phyloP scores from a whole-genome alignment of 129 eudicot species.

The Escallonia herrerae region DNA sequence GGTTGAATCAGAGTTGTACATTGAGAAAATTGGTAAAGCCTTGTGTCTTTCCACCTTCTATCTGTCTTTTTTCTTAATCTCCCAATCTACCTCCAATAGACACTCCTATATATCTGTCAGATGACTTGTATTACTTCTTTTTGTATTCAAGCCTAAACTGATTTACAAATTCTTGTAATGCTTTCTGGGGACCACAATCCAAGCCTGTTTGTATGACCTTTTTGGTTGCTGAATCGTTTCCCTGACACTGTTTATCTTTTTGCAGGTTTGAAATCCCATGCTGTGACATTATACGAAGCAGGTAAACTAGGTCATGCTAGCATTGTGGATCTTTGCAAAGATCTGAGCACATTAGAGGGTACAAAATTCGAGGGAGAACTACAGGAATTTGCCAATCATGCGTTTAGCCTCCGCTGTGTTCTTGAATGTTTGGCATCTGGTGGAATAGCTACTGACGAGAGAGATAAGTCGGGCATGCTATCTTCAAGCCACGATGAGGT shows the following conservation, averaged over 20 bases:
- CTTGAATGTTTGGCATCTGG: slow-evolving; percentile 89
- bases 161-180: too few species aligned
- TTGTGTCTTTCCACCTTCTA: too few species aligned
- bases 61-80: too few species aligned
- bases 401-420: slow-evolving; percentile 87
- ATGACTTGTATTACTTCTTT: too few species aligned
- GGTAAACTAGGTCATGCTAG: slow-evolving; percentile 94
- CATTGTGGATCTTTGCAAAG: slow-evolving; percentile 92
- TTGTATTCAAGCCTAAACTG: too few species aligned
- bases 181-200: too few species aligned
- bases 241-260: slow-evolving; percentile 10
- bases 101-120: too few species aligned
- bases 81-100: too few species aligned
- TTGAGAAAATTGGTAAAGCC: too few species aligned
- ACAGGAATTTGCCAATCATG: slow-evolving; percentile 98
- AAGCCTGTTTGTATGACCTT: too few species aligned
- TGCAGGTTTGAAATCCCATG: slow-evolving; percentile 94
- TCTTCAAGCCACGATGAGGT: slow-evolving; percentile 31
- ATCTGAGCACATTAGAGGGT: slow-evolving; percentile 81
- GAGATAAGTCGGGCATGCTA: slow-evolving; percentile 26
- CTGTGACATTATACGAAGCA: slow-evolving; percentile 95
- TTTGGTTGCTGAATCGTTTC: slow-evolving; percentile 17
- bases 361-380: slow-evolving; percentile 95
- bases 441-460: slow-evolving; percentile 46
- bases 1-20: too few species aligned